Evolutionary conservation across 495 filamentous ascomycete species (phyloP), one percentile per base, ranked within the genome.

Genomic region (Penicillium dipodomyicola): DNA sequence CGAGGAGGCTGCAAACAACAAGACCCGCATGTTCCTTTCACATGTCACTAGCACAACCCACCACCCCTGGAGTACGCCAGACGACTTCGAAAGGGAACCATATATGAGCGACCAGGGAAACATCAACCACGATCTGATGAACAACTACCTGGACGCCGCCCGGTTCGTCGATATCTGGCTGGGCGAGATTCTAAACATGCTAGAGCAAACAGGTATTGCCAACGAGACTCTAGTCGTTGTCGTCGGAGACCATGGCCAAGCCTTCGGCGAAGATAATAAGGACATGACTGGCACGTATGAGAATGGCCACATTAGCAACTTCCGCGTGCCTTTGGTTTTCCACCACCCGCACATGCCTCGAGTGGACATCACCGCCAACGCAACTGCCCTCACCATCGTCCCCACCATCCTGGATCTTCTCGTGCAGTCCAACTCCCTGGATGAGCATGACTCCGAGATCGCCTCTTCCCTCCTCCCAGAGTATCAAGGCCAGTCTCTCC

Each of bases 191-290:
- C 52, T 81, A 59, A 63, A 67, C 4, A 70, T 80, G 44, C 65
- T 82, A 8, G 69, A 80, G 25, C 71, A 80, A 20, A 65, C 72
- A n/a, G 77, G 72, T 15, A 71, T 81, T n/a, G 71, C 71, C 12
- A 69, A 81, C 42, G 72, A 79, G 57, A 82, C 79, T 3, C 62
- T 82, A 22, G 62, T 82, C 4, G 77, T 79, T 14, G 67, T 81
- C 54, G 72, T 79, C 9, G 79, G 79, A 44, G 77, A 75, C 43
- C 73, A 77, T 43, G 74, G 74, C 20, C 70, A 74, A 55, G 68
- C 73, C 7, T 75, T 77, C 50, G 67, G 63, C 23, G 72, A 76
- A 56, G 71, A 75, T 49, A 61, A 67, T 53, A 67, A 68, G 22
- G 54, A 67, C 5, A 49, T 70, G 46, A 74, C 72, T 7, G 72